Evolutionary conservation across 23 red algal species (phyloP).

Genomic region (Gracilaria gracilis): DNA sequence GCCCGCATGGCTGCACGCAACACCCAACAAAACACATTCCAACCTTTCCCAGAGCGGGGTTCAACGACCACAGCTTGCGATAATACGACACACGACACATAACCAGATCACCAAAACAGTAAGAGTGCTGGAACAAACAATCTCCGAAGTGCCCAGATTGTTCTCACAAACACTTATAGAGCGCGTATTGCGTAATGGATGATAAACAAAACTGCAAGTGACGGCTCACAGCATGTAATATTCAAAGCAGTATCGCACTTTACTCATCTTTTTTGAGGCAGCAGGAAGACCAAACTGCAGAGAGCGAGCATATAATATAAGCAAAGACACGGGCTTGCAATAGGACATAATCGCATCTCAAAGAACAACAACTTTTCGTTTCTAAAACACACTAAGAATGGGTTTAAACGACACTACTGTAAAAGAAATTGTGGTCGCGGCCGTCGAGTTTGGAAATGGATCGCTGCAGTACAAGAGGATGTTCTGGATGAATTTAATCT

Average conservation of each 20-base stretch:
- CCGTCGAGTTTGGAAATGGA: neutral
- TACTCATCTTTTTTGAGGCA: conserved; percentile 10
- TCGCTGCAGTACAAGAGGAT: neutral
- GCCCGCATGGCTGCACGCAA: no score
- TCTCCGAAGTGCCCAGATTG: neutral
- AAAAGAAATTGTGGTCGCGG: neutral
- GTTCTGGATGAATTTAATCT: conserved; percentile 31
- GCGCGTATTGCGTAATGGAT: conserved; percentile 5
- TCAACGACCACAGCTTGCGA: no score
- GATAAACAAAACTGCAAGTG: neutral
- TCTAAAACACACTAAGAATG: neutral
- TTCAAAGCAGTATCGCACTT: conserved; percentile 19
- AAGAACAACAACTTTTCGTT: no score
- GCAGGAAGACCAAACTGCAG: neutral
- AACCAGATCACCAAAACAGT: no score
- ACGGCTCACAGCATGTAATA: conserved; percentile 26
- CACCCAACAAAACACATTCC: no score
- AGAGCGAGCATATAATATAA: neutral
- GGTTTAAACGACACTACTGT: neutral
- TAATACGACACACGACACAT: no score
- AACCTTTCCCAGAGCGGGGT: no score
- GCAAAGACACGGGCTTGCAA: neutral
- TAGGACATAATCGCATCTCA: neutral
- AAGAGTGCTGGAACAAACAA: no score
- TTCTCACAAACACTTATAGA: neutral